Conservation (phyloP, 2,329 filamentous ascomycete genomes). For the Eutypella sp. region DNA sequence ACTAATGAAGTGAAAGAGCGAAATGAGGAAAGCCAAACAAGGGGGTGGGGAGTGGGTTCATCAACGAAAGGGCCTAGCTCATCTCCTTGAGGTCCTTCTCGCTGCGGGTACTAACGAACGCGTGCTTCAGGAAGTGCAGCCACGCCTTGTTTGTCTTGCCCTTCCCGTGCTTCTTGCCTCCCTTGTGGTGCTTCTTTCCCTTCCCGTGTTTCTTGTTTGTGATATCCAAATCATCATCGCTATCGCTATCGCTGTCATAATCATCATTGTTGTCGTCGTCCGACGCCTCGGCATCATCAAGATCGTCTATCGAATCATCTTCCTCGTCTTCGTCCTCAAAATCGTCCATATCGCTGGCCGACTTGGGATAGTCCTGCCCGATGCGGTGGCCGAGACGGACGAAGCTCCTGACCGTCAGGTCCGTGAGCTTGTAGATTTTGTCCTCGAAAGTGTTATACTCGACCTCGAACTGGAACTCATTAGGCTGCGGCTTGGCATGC, state of each 20-base stretch:
- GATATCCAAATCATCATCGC: constrained; percentile 19
- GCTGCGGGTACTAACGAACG: constrained; percentile 71
- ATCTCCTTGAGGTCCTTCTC: constrained; percentile 57
- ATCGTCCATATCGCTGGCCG: constrained; percentile 6
- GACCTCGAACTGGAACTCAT: constrained; percentile 67
- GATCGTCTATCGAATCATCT: constrained; percentile 18
- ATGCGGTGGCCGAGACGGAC: constrained; percentile 77
- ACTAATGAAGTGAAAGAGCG: too few species aligned
- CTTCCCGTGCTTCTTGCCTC: constrained; percentile 55
- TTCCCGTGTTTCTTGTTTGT: constrained; percentile 40
- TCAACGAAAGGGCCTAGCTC: neutral
- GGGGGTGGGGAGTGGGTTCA: too few species aligned
- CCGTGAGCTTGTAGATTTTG: constrained; percentile 65
- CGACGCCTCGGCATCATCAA: constrained; percentile 18
- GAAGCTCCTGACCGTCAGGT: constrained; percentile 80
- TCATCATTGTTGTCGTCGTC: constrained; percentile 17
- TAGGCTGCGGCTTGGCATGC: constrained; percentile 50
- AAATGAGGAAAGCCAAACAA: too few species aligned
- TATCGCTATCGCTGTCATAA: constrained; percentile 23
- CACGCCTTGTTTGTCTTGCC: constrained; percentile 67
- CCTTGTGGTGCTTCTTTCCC: constrained; percentile 55
- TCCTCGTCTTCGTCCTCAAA: constrained; percentile 11
- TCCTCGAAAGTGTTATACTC: constrained; percentile 85
- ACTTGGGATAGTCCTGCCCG: constrained; percentile 43
- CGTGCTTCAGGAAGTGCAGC: constrained; percentile 71